Base-by-base conservation (phyloP, 2,329 filamentous ascomycete genomes). In the Ophiostoma novo-ulmi region DNA sequence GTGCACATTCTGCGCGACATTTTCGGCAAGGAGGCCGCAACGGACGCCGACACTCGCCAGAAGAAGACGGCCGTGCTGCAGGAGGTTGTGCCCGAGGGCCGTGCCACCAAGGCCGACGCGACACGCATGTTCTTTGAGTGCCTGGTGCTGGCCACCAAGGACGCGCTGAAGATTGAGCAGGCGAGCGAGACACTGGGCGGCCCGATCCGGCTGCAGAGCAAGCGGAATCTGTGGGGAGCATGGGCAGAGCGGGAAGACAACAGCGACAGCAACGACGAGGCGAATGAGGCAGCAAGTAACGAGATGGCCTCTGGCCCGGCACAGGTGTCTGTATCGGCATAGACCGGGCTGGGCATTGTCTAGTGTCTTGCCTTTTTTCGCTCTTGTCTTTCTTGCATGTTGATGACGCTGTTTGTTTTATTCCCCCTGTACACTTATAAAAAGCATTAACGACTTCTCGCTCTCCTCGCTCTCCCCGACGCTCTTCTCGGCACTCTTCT, bases 51-150 rank as follows among this genome's bases (percentile, higher is more conserved):
- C 71, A 89, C 91, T 80, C 88, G 93, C 76, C 91, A 90, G 79
- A 91, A 91, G 78, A 86, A 85, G 35, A 88, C 88, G 14, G 93
- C 97, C 3, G 85, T 96, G 3, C 97, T 99, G 84, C 94, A 97
- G 76, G 91, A 97, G 71, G 85, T 99, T 67, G 85, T 97, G 44
- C 95, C 95, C 0, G 92, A 97, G 80, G 82, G 85, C 74, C 87
- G 86, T 72, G 94, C 94, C 0, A 93, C 87, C 74, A 92, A 92
- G 79, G 91, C 91, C 10, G 95, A 98, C 76, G 95, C 95, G 0
- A 99, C 95, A 63, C 97, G 97, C 85, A 97, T 99, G 93, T 99
- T 99, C 83, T 99, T 99, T 76, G 95, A 99, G 81, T 90, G 95
- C 70, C 85, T 99, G 35, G 95, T 99, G 3, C 85, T 99, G 66